phyloP scores from a whole-genome alignment of 148 eudicot genomes.

The Drosera capensis region DNA sequence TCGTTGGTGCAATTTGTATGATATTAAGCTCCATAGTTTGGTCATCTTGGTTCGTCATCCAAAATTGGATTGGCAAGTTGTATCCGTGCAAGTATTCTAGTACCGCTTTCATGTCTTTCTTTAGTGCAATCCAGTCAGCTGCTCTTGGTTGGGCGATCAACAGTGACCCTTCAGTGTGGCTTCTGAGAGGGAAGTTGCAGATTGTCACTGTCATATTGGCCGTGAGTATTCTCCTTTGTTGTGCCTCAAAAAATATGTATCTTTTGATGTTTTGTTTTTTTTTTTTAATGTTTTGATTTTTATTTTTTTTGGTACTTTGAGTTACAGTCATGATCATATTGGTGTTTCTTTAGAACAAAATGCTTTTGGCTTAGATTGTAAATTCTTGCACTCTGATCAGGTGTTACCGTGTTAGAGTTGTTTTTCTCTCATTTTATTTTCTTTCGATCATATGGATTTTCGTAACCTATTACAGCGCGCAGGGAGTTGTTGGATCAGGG shows the following conservation, averaged over 20 bases:
- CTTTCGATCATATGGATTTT: neutral
- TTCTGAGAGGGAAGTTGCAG: slow-evolving; percentile 44
- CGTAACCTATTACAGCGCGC: slow-evolving; percentile 1
- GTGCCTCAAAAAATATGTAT: neutral
- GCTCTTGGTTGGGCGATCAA: slow-evolving; percentile 25
- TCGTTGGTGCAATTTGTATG: slow-evolving; percentile 34
- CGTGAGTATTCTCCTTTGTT: slow-evolving; percentile 25
- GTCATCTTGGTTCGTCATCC: slow-evolving; percentile 76
- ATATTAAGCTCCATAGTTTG: slow-evolving; percentile 32
- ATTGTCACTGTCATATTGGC: slow-evolving; percentile 35
- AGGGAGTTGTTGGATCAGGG: slow-evolving; percentile 65
- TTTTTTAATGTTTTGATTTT: neutral
- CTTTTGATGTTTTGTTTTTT: too few species aligned
- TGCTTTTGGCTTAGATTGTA: too few species aligned
- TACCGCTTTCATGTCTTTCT: slow-evolving; percentile 42
- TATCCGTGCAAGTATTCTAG: slow-evolving; percentile 46
- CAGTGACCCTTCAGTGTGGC: slow-evolving; percentile 30
- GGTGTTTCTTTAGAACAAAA: too few species aligned
- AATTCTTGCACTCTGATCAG: too few species aligned
- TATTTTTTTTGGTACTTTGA: neutral
- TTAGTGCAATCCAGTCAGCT: slow-evolving; percentile 48
- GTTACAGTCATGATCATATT: too few species aligned
- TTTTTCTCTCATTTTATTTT: neutral
- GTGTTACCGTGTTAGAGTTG: too few species aligned
- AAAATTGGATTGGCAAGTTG: slow-evolving; percentile 40